Evolutionary conservation across 2,329 filamentous ascomycete genomes (phyloP).

Genomic region (Exophiala aquamarina): DNA sequence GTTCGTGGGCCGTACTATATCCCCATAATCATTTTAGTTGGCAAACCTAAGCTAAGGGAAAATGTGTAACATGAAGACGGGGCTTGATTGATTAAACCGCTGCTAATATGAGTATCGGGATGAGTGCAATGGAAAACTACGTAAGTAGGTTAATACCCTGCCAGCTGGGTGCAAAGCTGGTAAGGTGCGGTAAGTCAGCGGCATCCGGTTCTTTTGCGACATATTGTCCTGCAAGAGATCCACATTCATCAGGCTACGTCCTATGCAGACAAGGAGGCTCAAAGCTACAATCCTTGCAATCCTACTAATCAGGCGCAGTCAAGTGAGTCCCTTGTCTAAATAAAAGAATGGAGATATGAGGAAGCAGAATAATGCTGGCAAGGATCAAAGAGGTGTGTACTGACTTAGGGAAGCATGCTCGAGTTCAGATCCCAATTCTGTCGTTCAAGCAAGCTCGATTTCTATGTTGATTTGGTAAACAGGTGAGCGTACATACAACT

Average conservation of each 20-base stretch:
- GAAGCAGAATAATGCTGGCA: background rate
- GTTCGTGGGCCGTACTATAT: background rate
- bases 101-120: background rate
- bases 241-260: background rate
- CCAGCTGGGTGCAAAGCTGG: background rate
- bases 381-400: background rate
- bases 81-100: background rate
- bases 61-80: too few species aligned
- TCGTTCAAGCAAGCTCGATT: background rate
- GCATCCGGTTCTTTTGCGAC: background rate
- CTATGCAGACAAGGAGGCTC: background rate
- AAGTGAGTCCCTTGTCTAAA: background rate
- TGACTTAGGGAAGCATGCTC: background rate
- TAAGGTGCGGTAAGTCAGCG: background rate
- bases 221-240: background rate
- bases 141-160: background rate
- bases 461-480: background rate
- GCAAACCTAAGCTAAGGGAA: background rate
- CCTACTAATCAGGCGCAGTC: background rate
- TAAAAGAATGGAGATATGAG: background rate
- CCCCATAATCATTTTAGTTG: background rate
- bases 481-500: background rate
- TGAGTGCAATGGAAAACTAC: too few species aligned
- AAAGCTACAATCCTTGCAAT: too few species aligned
- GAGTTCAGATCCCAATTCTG: background rate